Conservation (phyloP, 805 yeast species). For the Ogataea nonfermentans region DNA sequence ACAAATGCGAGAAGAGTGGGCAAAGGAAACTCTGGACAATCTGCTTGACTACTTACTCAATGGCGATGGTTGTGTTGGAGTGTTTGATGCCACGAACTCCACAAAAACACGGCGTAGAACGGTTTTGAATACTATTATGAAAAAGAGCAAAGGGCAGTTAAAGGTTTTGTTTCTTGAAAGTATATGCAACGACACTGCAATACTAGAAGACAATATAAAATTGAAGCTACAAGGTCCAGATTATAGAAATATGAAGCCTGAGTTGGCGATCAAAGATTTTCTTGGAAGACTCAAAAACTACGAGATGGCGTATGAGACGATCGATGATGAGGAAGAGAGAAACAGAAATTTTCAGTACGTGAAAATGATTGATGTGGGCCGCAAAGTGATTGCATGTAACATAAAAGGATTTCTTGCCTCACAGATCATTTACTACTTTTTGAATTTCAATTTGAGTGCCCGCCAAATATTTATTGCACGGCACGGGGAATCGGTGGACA, state of each 20-base stretch:
- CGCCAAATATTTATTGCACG: constrained; percentile 94
- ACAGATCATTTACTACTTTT: constrained; percentile 84
- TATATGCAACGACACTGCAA: constrained; percentile 72
- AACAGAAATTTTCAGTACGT: constrained; percentile 75
- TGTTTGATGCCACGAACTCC: constrained; percentile 82
- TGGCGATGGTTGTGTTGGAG: constrained; percentile 89
- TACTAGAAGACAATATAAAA: constrained; percentile 77
- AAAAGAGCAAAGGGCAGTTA: constrained; percentile 55
- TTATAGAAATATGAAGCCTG: constrained; percentile 82
- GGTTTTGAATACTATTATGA: constrained; percentile 55
- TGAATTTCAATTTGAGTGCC: constrained; percentile 84
- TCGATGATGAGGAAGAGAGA: constrained; percentile 68
- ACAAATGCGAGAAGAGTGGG: constrained; percentile 86
- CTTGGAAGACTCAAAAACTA: constrained; percentile 78
- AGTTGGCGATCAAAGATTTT: constrained; percentile 76
- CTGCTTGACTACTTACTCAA: constrained; percentile 74
- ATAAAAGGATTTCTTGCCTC: constrained; percentile 86
- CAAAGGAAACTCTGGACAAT: constrained; percentile 87
- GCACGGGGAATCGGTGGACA: constrained; percentile 90
- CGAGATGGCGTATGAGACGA: constrained; percentile 85
- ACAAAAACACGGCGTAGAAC: constrained; percentile 62
- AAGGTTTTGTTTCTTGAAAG: constrained; percentile 86
- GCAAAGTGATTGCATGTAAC: constrained; percentile 88
- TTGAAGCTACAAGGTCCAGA: constrained; percentile 92
- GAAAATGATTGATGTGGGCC: constrained; percentile 94